Conservation (phyloP, 345 rosid genomes). For the Mallotus nudiflorus region DNA sequence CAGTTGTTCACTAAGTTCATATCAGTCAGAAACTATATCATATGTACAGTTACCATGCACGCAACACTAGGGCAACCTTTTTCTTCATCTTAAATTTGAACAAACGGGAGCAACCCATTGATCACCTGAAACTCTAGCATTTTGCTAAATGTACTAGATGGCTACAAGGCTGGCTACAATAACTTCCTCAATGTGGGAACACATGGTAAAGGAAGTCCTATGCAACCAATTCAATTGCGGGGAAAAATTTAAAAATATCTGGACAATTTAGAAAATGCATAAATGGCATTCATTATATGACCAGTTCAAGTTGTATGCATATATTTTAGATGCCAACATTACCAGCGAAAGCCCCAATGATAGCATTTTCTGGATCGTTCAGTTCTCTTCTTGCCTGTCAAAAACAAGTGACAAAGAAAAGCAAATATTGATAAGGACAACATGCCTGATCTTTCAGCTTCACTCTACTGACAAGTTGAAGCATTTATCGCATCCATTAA, state of each 20-base stretch:
- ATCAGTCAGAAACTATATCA: not conserved
- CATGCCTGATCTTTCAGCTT: not conserved
- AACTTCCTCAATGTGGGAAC: not conserved
- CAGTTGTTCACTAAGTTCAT: not conserved
- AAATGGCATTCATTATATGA: not conserved
- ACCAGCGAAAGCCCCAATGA: conserved; percentile 94
- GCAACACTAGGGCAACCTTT: not conserved
- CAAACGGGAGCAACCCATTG: no score
- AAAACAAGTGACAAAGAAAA: not conserved
- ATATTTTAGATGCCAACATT: conserved; percentile 9
- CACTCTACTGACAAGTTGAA: not conserved
- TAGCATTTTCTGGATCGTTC: conserved; percentile 90
- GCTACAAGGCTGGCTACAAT: not conserved
- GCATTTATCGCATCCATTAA: not conserved
- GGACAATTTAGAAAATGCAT: not conserved
- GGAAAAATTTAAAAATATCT: not conserved
- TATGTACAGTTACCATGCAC: not conserved
- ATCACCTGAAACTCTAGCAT: no score
- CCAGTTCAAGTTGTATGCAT: not conserved
- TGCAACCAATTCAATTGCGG: not conserved
- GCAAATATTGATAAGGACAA: not conserved
- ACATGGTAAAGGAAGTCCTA: no score
- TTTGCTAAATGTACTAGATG: not conserved
- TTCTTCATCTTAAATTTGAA: no score
- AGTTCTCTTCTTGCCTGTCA: conserved; percentile 77